Evolutionary conservation across 371 early-diverging fungal genomes (phyloP).

Genomic region (Dentiscutata heterogama): DNA sequence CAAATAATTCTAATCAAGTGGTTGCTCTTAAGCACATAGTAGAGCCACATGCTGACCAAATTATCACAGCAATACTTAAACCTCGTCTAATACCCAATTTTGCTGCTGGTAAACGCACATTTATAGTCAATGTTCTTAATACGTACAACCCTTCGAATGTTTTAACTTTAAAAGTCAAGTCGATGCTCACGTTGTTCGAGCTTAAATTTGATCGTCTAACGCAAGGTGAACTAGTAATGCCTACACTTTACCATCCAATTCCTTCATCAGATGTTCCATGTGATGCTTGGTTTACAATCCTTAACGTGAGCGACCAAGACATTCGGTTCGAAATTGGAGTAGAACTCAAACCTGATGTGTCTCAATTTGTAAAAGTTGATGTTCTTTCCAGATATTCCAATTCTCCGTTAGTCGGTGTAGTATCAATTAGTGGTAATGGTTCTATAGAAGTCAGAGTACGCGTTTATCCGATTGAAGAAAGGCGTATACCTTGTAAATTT

Average conservation of each 20-base stretch:
- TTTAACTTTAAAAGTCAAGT: slow-evolving; percentile 63
- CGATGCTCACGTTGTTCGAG: slow-evolving; percentile 78
- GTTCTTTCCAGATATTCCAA: slow-evolving; percentile 86
- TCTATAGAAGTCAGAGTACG: slow-evolving; percentile 82
- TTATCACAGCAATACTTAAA: slow-evolving; percentile 64
- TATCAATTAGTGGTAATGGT: slow-evolving; percentile 74
- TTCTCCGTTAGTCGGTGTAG: slow-evolving; percentile 80
- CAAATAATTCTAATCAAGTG: slow-evolving; percentile 26
- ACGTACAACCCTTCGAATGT: slow-evolving; percentile 73
- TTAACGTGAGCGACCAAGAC: slow-evolving; percentile 81
- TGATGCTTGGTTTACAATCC: slow-evolving; percentile 87
- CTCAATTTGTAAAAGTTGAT: slow-evolving; percentile 72
- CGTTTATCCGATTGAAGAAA: slow-evolving; percentile 70
- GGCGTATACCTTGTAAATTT: slow-evolving; percentile 66
- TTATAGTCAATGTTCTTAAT: slow-evolving; percentile 69
- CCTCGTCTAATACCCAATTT: slow-evolving; percentile 67
- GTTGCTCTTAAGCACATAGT: slow-evolving; percentile 51
- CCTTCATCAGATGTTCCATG: slow-evolving; percentile 67
- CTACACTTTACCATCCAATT: slow-evolving; percentile 75
- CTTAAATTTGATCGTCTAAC: slow-evolving; percentile 80
- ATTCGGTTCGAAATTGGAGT: slow-evolving; percentile 82
- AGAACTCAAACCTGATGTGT: slow-evolving; percentile 68
- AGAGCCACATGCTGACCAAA: slow-evolving; percentile 51
- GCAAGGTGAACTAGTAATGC: slow-evolving; percentile 76
- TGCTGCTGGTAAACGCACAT: slow-evolving; percentile 62